Conservation (phyloP, 352 stramenopile species). For the Globisporangium nunn region DNA sequence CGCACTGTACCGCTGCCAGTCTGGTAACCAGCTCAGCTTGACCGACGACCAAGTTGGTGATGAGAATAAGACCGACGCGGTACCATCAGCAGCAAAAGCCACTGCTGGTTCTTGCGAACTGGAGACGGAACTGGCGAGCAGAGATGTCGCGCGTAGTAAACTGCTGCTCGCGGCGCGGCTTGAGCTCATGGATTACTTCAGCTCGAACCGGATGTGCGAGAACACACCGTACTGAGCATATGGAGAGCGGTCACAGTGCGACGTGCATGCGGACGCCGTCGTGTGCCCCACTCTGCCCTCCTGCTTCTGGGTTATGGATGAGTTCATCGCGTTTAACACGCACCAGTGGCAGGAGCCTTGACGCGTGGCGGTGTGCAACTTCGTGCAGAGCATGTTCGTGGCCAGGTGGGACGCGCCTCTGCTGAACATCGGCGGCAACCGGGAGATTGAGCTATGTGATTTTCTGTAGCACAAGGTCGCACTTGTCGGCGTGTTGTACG, state of each 20-base stretch:
- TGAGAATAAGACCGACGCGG: background rate
- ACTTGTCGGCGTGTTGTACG: slow-evolving; percentile 33
- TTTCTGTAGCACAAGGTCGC: slow-evolving; percentile 25
- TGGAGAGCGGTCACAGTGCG: slow-evolving; percentile 26
- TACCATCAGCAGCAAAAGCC: background rate
- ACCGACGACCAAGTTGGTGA: background rate
- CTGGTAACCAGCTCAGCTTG: background rate
- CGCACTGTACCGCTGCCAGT: background rate
- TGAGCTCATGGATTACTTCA: slow-evolving; percentile 68
- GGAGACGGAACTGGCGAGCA: slow-evolving; percentile 22
- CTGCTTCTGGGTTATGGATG: slow-evolving; percentile 62
- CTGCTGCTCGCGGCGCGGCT: background rate
- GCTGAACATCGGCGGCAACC: slow-evolving; percentile 2
- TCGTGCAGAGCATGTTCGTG: slow-evolving; percentile 50
- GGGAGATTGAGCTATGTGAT: slow-evolving; percentile 23
- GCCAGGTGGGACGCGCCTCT: slow-evolving; percentile 44
- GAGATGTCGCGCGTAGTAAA: slow-evolving; percentile 12
- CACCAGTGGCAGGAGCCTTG: slow-evolving; percentile 27
- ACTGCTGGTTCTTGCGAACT: background rate
- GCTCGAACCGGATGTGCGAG: slow-evolving; percentile 59
- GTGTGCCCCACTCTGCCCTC: slow-evolving; percentile 63
- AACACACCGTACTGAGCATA: slow-evolving; percentile 52
- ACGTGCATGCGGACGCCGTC: slow-evolving; percentile 28
- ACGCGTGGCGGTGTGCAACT: slow-evolving; percentile 35
- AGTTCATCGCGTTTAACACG: slow-evolving; percentile 46